Percentiles rank a stretch among this genome's conserved stretches.
phyloP scores from a whole-genome alignment of 257 asterid species.

The Fraxinus americana region DNA sequence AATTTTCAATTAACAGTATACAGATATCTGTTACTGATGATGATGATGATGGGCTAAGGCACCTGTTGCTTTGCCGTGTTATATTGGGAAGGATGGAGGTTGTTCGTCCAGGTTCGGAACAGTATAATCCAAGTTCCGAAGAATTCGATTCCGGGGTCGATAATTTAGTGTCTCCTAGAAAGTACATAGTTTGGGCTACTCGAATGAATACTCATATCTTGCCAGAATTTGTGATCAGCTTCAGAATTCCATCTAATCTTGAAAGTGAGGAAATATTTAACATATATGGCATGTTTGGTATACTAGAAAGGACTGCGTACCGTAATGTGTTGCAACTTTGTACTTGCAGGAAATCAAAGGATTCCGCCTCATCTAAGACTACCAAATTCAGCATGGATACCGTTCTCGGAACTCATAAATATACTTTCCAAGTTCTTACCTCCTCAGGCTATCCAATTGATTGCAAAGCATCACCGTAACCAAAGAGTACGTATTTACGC shows the following conservation, averaged over 20 bases:
- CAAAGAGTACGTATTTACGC: constrained; percentile 34
- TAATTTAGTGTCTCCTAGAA: constrained; percentile 44
- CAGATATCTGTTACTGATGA: constrained; percentile 38
- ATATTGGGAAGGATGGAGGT: constrained; percentile 55
- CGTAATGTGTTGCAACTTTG: not conserved
- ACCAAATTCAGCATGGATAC: constrained; percentile 61
- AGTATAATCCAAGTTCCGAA: constrained; percentile 47
- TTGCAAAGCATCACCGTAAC: constrained; percentile 42
- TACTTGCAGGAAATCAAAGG: constrained; percentile 28
- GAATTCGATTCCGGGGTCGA: constrained; percentile 67
- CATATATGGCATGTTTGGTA: too few relatives aligned
- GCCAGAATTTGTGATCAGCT: constrained; percentile 57
- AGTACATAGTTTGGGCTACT: constrained; percentile 57
- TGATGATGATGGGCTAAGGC: constrained; percentile 38
- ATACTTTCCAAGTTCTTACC: constrained; percentile 47
- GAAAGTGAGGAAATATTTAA: constrained; percentile 32
- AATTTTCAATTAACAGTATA: constrained; percentile 36
- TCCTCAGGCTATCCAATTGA: constrained; percentile 35
- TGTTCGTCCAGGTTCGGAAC: constrained; percentile 36
- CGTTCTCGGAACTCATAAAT: constrained; percentile 39
- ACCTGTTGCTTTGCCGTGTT: constrained; percentile 63
- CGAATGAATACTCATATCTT: constrained; percentile 62
- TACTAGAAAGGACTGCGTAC: too few relatives aligned
- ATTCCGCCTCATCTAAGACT: constrained; percentile 13
- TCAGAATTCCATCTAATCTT: constrained; percentile 33